Percentiles rank a stretch among this genome's conserved stretches.
Evolutionary conservation across 495 filamentous ascomycete species (phyloP).

Genomic region (Podospora bellae-mahoneyi): DNA sequence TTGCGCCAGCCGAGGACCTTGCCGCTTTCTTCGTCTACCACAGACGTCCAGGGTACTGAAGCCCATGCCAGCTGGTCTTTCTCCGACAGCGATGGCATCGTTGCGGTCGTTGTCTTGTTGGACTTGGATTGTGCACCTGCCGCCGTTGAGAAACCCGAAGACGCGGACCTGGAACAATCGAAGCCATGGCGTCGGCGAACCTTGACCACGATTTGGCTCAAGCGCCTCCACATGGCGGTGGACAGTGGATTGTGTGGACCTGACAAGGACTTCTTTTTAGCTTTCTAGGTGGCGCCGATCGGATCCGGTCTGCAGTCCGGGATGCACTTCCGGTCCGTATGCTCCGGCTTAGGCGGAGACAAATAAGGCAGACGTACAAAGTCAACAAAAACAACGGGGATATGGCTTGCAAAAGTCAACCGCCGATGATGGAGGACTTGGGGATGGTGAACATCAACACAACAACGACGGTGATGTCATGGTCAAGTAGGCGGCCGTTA

Average conservation of each 20-base stretch:
- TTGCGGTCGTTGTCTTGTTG: background rate
- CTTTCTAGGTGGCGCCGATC: background rate
- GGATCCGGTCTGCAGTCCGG: background rate
- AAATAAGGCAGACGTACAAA: background rate
- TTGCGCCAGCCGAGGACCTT: conserved; percentile 21
- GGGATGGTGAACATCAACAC: background rate
- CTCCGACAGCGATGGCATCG: background rate
- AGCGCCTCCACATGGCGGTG: conserved; percentile 1
- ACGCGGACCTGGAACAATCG: background rate
- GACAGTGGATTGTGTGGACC: background rate
- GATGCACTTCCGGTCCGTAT: background rate
- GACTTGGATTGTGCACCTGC: background rate
- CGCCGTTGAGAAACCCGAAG: background rate
- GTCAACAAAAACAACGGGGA: background rate
- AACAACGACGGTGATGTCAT: background rate
- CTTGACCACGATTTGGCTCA: conserved; percentile 4
- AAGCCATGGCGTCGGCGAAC: conserved; percentile 3
- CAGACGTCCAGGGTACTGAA: conserved; percentile 14
- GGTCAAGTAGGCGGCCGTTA: background rate
- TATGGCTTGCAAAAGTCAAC: background rate
- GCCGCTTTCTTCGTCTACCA: conserved; percentile 1
- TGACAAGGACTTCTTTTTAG: background rate
- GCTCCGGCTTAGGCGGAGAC: background rate
- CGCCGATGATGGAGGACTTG: background rate
- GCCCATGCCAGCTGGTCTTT: conserved; percentile 10